phyloP scores from a whole-genome alignment of 352 stramenopile genomes.

The Phytophthora fragariae region DNA sequence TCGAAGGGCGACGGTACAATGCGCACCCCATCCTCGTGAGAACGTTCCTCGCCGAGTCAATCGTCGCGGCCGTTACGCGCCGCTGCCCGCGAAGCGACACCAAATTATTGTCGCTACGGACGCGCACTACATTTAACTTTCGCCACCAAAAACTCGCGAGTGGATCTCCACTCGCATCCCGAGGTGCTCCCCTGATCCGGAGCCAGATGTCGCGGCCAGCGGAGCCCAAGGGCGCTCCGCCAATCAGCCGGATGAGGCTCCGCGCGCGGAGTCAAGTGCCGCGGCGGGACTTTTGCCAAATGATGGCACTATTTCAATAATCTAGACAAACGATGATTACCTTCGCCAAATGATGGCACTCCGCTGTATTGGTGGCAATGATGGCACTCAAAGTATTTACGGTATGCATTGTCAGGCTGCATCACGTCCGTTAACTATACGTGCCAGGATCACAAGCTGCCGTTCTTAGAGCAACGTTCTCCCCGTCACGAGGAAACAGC shows the following conservation, averaged over 20 bases:
- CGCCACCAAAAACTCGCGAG: neutral
- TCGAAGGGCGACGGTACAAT: conserved; percentile 9
- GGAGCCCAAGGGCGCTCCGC: conserved; percentile 21
- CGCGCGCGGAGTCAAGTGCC: conserved; percentile 6
- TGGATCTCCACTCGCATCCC: neutral
- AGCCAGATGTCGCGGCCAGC: conserved; percentile 13
- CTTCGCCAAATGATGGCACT: too few species aligned
- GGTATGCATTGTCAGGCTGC: too few species aligned
- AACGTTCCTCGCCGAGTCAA: conserved; percentile 36
- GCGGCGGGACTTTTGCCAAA: too few species aligned
- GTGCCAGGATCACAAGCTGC: too few species aligned
- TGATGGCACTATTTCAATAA: too few species aligned
- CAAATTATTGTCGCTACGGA: conserved; percentile 28
- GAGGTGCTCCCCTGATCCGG: neutral
- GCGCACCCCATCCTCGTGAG: conserved; percentile 24
- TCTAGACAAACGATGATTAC: too few species aligned
- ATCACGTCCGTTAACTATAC: too few species aligned
- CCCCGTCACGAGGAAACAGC: too few species aligned
- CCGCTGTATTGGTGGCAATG: too few species aligned
- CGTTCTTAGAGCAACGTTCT: too few species aligned
- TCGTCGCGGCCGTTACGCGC: conserved; percentile 24
- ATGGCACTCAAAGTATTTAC: too few species aligned
- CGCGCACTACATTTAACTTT: neutral
- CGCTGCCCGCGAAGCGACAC: conserved; percentile 25
- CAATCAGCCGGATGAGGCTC: conserved; percentile 32